Conservation (phyloP, 768 basidiomycete genomes). For the Pisolithus marmoratus region DNA sequence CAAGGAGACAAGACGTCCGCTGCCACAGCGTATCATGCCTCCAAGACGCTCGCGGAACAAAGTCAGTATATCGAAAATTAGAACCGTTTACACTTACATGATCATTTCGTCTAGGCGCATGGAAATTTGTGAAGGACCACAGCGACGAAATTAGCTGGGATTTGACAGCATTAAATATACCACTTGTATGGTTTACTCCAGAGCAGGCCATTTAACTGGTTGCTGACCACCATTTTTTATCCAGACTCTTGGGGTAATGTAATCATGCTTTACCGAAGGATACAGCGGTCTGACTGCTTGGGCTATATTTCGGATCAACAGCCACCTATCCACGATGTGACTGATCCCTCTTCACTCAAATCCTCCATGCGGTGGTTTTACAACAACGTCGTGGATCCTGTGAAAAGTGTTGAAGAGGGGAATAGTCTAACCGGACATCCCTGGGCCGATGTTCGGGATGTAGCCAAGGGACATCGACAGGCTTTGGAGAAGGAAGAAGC, state of each 20-base stretch:
- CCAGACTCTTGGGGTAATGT: constrained; percentile 25
- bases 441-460: constrained; percentile 52
- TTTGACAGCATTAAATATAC: constrained; percentile 35
- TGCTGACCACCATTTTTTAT: background rate
- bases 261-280: background rate
- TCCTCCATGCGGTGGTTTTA: constrained; percentile 33
- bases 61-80: constrained; percentile 23
- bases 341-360: constrained; percentile 31
- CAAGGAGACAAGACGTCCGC: constrained; percentile 18
- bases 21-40: constrained; percentile 47
- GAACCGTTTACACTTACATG: background rate
- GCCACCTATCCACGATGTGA: constrained; percentile 40
- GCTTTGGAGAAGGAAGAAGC: constrained; percentile 49
- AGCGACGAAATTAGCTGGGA: constrained; percentile 32
- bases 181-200: constrained; percentile 24
- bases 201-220: background rate
- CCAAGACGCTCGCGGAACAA: constrained; percentile 63
- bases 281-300: background rate
- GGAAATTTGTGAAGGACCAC: constrained; percentile 37
- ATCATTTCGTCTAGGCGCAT: constrained; percentile 33
- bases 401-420: constrained; percentile 14
- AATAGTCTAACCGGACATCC: constrained; percentile 21
- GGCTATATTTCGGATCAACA: constrained; percentile 6
- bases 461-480: constrained; percentile 46
- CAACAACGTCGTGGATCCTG: constrained; percentile 22